Base-by-base conservation (phyloP, 768 basidiomycete genomes). In the Hygrophorus russula region DNA sequence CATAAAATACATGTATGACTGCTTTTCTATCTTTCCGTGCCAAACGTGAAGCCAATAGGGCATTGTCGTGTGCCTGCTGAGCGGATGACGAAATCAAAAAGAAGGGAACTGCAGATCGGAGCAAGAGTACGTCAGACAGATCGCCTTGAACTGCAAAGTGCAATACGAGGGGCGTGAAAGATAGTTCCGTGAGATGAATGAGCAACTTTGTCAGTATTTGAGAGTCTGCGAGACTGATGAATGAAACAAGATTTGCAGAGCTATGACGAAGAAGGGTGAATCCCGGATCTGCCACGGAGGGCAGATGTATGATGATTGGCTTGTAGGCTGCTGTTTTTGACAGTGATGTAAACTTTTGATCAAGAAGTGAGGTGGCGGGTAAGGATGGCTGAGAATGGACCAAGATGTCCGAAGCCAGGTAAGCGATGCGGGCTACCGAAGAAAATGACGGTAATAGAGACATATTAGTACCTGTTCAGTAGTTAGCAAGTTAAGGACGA, bases 1-100 rank as follows among this genome's bases (percentile, higher is more conserved):
- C 55, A 53, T 83, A 79, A 61, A 91, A 96, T 11, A 74, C 79
- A 57, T 97, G 94, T 18, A 96, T 67, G n/a, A 94, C 87, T 4
- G 82, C 80, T 51, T 76, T 82, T 44, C 68, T 68, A 53, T 84
- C 77, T 5, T 70, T 59, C 30, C 71, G 71, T 0, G 94, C 88
- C 39, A 97, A 63, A 34, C 81, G 76, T 40, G 87, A 80, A 11
- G 90, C 89, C 13, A 98, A 73, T 29, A 97, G 65, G 17, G 90
- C 85, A 59, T 97, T 82, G 56, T 93, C 88, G 53, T 94, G 85
- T 3, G 91, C 88, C 55, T 91, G 74, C 57, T 90, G 84, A 2
- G 77, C 59, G 1, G 74, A 77, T 29, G 75, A 70, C 5, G 90
- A 93, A 53, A 93, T 69, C 39, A 98, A 53, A 56, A 91, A 81